Base-by-base conservation (phyloP, 1,139 yeast genomes). In the Kurtzmaniella quercitrusa region DNA sequence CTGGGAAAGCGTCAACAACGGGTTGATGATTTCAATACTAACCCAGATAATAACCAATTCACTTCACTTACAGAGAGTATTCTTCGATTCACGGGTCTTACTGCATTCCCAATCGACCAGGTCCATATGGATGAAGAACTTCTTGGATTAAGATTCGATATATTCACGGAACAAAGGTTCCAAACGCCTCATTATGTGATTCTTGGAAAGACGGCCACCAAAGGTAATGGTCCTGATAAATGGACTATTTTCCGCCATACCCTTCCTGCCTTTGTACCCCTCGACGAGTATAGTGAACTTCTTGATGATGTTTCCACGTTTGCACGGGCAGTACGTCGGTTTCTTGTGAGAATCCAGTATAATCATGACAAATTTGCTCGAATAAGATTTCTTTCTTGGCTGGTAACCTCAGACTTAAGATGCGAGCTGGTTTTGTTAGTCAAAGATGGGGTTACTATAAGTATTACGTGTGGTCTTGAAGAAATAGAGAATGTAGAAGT, bases 171-270 rank as follows among this genome's bases (percentile, higher is more conserved):
- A 18, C 37, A 48, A 6, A 48, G 44, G 23, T 70, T 59, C 48
- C 34, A 54, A 10, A 52, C 56, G 10, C 74, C 77, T 2, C 73
- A 70, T 51, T 72, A 72, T 51, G 65, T 65, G 11, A 70, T 72
- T 36, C 3, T 54, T 71, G 15, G 53, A 62, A 25, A 59, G 56
- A 43, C 49, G 45, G 12, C 42, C 38, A 5, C 37, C 41, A 11
- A 37, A 40, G 1, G 41, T 1, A 37, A 29, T 2, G 16, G 11
- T 6, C 36, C 34, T 17, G 40, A 31, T 4, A 47, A 44, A 21
- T 71, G 75, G 75, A 48, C 50, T 17, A 55, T 70, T 2, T 62
- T 61, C 46, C 61, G 67, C 33, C 70, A 70, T 47, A 71, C 77
- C 0, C 48, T 70, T 11, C 74, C 75, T 0, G 57, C 56, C 1